Conservation (phyloP, 768 basidiomycete genomes). For the Mycena venus region DNA sequence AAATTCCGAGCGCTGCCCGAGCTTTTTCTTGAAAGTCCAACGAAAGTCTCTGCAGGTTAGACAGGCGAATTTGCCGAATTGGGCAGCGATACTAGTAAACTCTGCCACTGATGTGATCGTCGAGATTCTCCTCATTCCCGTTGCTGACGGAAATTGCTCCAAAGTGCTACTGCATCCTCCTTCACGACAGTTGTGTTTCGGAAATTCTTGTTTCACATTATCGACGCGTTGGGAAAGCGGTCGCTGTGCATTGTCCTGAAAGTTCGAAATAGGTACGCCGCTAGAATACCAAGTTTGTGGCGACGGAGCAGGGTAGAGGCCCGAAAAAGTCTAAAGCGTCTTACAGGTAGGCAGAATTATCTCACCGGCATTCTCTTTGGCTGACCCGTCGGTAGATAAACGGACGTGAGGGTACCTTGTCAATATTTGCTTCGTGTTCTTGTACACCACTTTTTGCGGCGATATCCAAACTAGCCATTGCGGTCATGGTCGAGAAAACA, state of each 20-base stretch:
- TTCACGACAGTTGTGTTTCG: too few species aligned
- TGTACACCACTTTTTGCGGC: background rate
- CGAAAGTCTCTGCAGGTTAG: too few species aligned
- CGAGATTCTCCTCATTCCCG: background rate
- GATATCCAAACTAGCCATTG: too few species aligned
- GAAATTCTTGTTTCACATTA: too few species aligned
- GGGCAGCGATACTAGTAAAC: too few species aligned
- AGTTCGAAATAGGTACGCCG: background rate
- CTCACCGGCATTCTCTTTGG: background rate
- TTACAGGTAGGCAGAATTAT: background rate
- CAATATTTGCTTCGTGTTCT: conserved; percentile 6
- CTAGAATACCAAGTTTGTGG: background rate
- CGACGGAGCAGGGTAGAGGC: background rate
- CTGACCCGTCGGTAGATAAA: conserved; percentile 9
- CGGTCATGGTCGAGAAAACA: conserved; percentile 3
- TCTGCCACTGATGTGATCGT: background rate
- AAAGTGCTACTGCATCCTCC: too few species aligned
- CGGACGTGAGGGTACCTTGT: conserved; percentile 12
- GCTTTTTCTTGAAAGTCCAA: too few species aligned
- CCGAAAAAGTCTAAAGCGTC: background rate
- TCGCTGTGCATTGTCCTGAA: too few species aligned
- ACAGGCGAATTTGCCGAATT: too few species aligned
- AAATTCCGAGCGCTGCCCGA: too few species aligned
- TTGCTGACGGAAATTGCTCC: too few species aligned
- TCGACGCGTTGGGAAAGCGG: too few species aligned